A percentile compares a stretch with the other conserved stretches of the same genome.
Conservation (phyloP, 2,329 filamentous ascomycete genomes). For the Fusarium sp. region DNA sequence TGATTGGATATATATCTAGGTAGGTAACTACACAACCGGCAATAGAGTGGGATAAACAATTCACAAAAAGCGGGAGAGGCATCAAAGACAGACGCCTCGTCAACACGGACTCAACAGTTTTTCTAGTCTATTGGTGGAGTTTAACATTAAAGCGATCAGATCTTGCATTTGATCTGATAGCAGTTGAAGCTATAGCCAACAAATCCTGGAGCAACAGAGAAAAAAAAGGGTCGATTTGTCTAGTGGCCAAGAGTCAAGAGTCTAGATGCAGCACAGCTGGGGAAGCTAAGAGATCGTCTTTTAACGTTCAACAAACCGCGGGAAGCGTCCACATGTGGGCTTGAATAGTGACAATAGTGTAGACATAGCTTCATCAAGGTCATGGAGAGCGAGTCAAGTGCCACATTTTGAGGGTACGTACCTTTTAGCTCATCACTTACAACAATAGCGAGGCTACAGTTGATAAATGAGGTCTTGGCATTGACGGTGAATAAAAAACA, state of each 20-base stretch:
- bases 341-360: constrained; percentile 5
- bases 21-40: not conserved
- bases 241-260: constrained; percentile 2
- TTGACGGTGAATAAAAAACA: not conserved
- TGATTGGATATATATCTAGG: not conserved
- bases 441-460: not conserved
- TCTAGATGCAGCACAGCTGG: constrained; percentile 21
- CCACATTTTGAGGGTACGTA: constrained; percentile 15
- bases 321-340: constrained; percentile 16
- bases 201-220: not conserved
- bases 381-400: constrained; percentile 16
- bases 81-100: constrained; percentile 38
- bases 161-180: constrained; percentile 3
- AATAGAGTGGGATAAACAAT: not conserved
- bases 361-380: not conserved
- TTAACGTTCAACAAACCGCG: not conserved
- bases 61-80: not conserved
- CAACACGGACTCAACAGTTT: constrained; percentile 11
- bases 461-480: constrained; percentile 10
- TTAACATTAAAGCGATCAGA: not conserved
- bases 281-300: constrained; percentile 13
- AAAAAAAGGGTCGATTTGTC: not conserved
- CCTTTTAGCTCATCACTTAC: not conserved
- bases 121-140: constrained; percentile 7
- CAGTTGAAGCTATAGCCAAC: not conserved